Evolutionary conservation across 306 rosid species (phyloP), one percentile per base, ranked within the genome.

Genomic region (Pyrus betulifolia): DNA sequence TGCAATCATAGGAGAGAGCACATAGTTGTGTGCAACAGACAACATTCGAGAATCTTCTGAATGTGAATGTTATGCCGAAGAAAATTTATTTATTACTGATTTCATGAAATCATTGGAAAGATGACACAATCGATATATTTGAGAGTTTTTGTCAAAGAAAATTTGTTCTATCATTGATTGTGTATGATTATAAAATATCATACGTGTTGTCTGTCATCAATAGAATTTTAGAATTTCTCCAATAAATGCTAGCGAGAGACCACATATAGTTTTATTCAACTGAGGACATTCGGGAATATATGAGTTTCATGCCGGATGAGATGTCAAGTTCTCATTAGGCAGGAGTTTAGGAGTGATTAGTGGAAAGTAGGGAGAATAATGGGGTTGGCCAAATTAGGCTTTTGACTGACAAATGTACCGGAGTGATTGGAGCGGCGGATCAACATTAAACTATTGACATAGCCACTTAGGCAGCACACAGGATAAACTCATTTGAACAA

Each of bases 271-370:
- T 5, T 6, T 15, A 17, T 17, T 2, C 18, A 51, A 15, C 18
- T 1, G 8, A 51, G 18, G 3, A 51, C 55, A 17, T 15, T 49
- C 8, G 21, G 15, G 8, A 49, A 49, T 49, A 11, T 40, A 10
- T 9, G 59, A 38, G 81, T 58, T 46, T 51, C 38, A 5, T 33
- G 19, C 28, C 8, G 0, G 38, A 55, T 67, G 31, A 78, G 40
- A n/a, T 64, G 65, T 63, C 74, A 40, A 17, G 28, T 67, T 76
- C 27, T 60, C 18, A 76, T 60, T 44, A 64, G 77, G 58, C 17
- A 8, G 4, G 25, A 38, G 54, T 18, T 55, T 44, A 22, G 78
- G 74, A 45, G 60, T 60, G 55, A 45, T 15, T 51, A 27, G 69
- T 5, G 28, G 77, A 74, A 60, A 4, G 65, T 60, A 13, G 59